Conservation (phyloP, 306 rosid genomes). For the Cajanus cajan region DNA sequence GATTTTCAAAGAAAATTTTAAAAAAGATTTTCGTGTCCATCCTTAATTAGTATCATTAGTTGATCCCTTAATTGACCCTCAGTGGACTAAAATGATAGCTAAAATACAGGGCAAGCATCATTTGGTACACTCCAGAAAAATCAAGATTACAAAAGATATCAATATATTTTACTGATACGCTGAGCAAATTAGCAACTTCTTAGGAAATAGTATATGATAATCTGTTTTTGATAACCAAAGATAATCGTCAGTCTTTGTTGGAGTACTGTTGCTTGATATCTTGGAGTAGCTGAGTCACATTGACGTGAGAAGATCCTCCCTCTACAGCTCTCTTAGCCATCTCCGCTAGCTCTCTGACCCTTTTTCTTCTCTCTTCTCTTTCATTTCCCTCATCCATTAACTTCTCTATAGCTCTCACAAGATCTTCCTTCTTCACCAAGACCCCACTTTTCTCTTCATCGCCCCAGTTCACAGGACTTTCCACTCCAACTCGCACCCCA, state of each 20-base stretch:
- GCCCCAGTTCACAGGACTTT: conserved; percentile 37
- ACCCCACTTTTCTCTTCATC: conserved; percentile 44
- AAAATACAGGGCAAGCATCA: background rate
- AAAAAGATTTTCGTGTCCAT: too few species aligned
- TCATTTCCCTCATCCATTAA: conserved; percentile 42
- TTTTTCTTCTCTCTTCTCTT: conserved; percentile 41
- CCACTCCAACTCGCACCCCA: conserved; percentile 47
- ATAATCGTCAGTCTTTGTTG: background rate
- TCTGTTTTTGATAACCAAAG: background rate
- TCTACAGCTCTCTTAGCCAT: conserved; percentile 49
- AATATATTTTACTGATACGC: background rate
- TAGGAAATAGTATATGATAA: background rate
- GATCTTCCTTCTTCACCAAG: conserved; percentile 44
- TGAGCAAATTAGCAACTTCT: background rate
- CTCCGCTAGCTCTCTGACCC: conserved; percentile 34
- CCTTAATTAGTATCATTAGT: too few species aligned
- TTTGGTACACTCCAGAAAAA: background rate
- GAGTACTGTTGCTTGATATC: conserved; percentile 37
- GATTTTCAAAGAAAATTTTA: too few species aligned
- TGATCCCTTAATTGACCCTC: too few species aligned
- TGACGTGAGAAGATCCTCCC: conserved; percentile 62
- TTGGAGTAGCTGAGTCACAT: conserved; percentile 42
- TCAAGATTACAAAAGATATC: background rate
- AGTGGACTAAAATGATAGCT: background rate
- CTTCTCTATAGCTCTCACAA: conserved; percentile 37